These are phyloP conservation scores for Hyphopichia khmerensis DNA, from an alignment of 1,139 yeast genomes.

Conservation along the genomic window DNA sequence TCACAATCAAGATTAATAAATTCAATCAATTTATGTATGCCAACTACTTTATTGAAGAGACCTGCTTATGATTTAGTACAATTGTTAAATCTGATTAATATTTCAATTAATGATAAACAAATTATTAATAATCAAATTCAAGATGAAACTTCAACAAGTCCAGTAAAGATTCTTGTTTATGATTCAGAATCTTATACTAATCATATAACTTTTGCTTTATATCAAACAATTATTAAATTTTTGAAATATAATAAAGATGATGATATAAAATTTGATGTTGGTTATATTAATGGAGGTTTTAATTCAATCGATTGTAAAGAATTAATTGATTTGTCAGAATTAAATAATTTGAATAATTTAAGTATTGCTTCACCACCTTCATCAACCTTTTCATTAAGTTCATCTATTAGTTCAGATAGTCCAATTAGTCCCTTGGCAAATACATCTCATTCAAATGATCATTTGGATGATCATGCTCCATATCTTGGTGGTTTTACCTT, in stretches of 20 bases:
- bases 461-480: constrained; percentile 1
- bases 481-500: constrained; percentile 33
- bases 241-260: constrained; percentile 18
- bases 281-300: constrained; percentile 41
- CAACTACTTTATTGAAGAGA: constrained; percentile 41
- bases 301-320: constrained; percentile 5
- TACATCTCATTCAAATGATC: not conserved
- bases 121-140: constrained; percentile 14
- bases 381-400: constrained; percentile 5
- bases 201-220: constrained; percentile 34
- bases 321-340: constrained; percentile 8
- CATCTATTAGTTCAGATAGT: constrained; percentile 17
- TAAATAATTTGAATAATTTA: constrained; percentile 2
- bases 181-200: constrained; percentile 36
- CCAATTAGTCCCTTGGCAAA: constrained; percentile 6
- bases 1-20: constrained; percentile 24
- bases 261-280: constrained; percentile 24
- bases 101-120: constrained; percentile 17
- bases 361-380: constrained; percentile 5
- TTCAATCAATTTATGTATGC: constrained; percentile 39
- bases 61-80: constrained; percentile 30
- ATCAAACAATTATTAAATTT: constrained; percentile 45
- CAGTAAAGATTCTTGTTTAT: constrained; percentile 46
- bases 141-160: not conserved
- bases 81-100: constrained; percentile 27